These are phyloP conservation scores for Tulasnella calospora DNA, from an alignment of 768 basidiomycete species.

Conservation along the genomic window DNA sequence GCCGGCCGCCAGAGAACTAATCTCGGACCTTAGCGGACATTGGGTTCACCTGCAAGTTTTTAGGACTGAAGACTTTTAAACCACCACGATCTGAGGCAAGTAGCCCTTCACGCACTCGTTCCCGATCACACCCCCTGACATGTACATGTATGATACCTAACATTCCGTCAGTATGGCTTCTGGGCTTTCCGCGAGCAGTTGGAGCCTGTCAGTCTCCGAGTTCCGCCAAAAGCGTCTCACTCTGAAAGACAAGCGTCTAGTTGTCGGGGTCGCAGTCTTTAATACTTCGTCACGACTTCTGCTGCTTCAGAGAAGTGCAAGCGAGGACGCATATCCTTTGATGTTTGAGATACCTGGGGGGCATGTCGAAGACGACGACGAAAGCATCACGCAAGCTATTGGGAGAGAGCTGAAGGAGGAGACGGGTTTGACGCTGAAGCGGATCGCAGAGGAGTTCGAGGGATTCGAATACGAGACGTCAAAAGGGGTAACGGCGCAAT, in stretches of 20 bases:
- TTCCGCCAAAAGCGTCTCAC: neutral
- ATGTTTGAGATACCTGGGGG: neutral
- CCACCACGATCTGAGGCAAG: too few species aligned
- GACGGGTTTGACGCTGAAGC: too few species aligned
- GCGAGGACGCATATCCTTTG: neutral
- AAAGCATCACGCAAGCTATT: neutral
- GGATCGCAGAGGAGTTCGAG: neutral
- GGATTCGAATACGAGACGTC: neutral
- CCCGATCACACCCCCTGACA: neutral
- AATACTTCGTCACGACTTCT: neutral
- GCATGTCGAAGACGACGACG: neutral
- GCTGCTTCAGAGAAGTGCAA: neutral
- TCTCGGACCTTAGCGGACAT: too few species aligned
- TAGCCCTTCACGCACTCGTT: neutral
- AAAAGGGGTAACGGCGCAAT: neutral
- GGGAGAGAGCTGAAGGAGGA: neutral
- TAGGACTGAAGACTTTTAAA: too few species aligned
- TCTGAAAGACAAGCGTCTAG: neutral
- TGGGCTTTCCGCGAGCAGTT: neutral
- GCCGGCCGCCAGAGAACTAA: too few species aligned
- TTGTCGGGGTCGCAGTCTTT: neutral
- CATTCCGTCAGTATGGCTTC: neutral
- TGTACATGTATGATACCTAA: neutral
- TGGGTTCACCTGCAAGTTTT: too few species aligned
- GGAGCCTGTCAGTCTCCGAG: neutral